These are phyloP conservation scores for Populus tomentosa DNA, from an alignment of 441 rosid species.

Conservation along the genomic window DNA sequence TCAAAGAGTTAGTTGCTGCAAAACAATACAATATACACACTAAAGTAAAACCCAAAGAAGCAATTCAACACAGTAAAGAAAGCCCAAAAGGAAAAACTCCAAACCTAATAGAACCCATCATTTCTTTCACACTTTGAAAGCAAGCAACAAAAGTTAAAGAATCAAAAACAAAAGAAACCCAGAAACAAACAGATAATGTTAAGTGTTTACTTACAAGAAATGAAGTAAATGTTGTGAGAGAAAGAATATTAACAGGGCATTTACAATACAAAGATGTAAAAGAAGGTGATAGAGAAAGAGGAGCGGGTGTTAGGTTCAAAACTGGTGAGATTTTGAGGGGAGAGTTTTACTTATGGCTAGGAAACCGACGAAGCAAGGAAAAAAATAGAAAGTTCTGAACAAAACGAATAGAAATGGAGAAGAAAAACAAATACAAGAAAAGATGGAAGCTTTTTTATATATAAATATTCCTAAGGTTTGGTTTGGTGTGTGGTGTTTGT, in stretches of 20 bases:
- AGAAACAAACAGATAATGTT: conserved; percentile 1
- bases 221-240: neutral
- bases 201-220: conserved; percentile 5
- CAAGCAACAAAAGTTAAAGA: conserved; percentile 17
- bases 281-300: neutral
- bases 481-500: conserved; percentile 18
- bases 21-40: neutral
- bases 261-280: neutral
- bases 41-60: neutral
- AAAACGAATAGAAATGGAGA: neutral
- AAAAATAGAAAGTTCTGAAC: conserved; percentile 6
- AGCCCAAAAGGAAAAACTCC: neutral
- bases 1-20: conserved; percentile 2
- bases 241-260: neutral
- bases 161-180: neutral
- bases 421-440: neutral
- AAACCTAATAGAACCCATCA: conserved; percentile 1
- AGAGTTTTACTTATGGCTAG: conserved; percentile 11
- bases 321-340: conserved; percentile 35
- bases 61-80: neutral
- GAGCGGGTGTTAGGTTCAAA: conserved; percentile 40
- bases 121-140: conserved; percentile 2
- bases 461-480: conserved; percentile 16
- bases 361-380: conserved; percentile 12
- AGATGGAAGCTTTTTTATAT: too few species aligned